These are phyloP conservation scores for Lachnellula suecica DNA, from an alignment of 2,329 filamentous ascomycete genomes.

Conservation along the genomic window DNA sequence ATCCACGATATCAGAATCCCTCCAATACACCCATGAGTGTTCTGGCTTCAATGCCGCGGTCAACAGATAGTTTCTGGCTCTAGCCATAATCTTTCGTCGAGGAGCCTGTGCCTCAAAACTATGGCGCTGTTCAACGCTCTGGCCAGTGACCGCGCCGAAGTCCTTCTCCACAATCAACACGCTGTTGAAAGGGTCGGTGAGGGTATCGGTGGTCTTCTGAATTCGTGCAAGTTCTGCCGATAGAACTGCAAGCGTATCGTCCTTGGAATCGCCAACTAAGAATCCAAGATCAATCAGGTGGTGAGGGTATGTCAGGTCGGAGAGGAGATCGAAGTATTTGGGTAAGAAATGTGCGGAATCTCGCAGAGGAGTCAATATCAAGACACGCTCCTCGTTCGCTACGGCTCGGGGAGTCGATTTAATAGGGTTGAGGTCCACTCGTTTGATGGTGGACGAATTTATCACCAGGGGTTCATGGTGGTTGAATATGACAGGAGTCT, in stretches of 20 bases:
- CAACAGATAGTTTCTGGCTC: conserved; percentile 88
- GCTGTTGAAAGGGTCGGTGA: conserved; percentile 78
- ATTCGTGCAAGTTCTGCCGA: conserved; percentile 83
- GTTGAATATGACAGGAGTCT: conserved; percentile 95
- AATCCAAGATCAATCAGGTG: conserved; percentile 93
- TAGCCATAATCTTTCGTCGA: conserved; percentile 84
- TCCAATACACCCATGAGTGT: conserved; percentile 98
- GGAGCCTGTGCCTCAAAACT: conserved; percentile 85
- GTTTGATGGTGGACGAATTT: conserved; percentile 76
- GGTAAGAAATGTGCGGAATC: conserved; percentile 80
- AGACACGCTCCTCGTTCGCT: conserved; percentile 79
- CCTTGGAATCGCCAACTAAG: conserved; percentile 85
- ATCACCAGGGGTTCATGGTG: conserved; percentile 85
- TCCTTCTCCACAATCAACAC: conserved; percentile 87
- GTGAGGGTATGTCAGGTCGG: conserved; percentile 89
- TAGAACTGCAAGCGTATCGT: conserved; percentile 88
- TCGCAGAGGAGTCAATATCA: conserved; percentile 90
- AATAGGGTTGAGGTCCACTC: conserved; percentile 82
- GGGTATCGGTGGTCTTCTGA: conserved; percentile 71
- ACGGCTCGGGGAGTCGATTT: conserved; percentile 77
- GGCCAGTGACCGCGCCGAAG: conserved; percentile 63
- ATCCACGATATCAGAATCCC: conserved; percentile 94
- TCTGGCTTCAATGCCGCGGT: conserved; percentile 83
- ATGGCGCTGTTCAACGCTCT: conserved; percentile 81
- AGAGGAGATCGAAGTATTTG: conserved; percentile 91